Conservation (phyloP, 345 rosid species). For the Litchi chinensis region DNA sequence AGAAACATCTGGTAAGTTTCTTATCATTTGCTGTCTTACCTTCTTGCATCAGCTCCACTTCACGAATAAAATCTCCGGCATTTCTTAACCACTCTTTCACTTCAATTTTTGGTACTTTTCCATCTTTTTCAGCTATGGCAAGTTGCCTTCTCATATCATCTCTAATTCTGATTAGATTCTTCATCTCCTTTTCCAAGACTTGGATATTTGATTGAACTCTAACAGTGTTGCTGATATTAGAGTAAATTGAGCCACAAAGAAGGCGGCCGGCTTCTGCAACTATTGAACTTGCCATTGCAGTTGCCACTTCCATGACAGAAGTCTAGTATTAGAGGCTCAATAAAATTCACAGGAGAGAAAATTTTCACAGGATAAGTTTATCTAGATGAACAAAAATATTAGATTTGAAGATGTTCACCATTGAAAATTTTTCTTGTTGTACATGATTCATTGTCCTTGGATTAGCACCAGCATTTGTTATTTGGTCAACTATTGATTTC, state of each 20-base stretch:
- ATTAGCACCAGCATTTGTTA: not conserved
- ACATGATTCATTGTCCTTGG: not conserved
- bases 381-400: not conserved
- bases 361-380: not conserved
- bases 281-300: slow-evolving; percentile 24
- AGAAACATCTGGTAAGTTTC: not conserved
- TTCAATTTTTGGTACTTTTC: slow-evolving; percentile 20
- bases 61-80: not conserved
- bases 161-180: slow-evolving; percentile 14
- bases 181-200: slow-evolving; percentile 21
- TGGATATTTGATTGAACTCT: slow-evolving; percentile 34
- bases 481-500: not conserved
- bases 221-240: slow-evolving; percentile 13
- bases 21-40: not conserved
- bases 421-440: not conserved
- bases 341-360: not conserved
- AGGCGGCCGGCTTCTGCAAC: slow-evolving; percentile 26
- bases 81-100: slow-evolving; percentile 23
- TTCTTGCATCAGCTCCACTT: not conserved
- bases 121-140: slow-evolving; percentile 27
- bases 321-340: not conserved
- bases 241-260: slow-evolving; percentile 31
- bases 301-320: slow-evolving; percentile 29
- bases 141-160: slow-evolving; percentile 23
- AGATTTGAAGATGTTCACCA: not conserved